phyloP scores from a whole-genome alignment of 2,329 filamentous ascomycete genomes.

The Fusarium agapanthi region DNA sequence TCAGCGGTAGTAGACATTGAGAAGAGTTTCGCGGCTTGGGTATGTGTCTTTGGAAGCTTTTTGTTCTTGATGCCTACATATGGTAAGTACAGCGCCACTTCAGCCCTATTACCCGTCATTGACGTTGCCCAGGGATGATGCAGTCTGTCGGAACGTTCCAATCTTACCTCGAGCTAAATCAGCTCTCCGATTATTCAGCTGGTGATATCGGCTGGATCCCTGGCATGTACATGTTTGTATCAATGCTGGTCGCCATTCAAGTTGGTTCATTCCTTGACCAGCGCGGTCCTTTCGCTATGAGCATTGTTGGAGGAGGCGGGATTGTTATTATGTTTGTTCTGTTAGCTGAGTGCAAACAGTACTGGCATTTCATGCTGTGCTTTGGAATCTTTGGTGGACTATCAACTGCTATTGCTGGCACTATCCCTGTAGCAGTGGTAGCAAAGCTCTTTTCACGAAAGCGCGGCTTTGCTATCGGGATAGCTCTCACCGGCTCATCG shows the following conservation, averaged over 20 bases:
- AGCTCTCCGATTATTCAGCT: conserved; percentile 3
- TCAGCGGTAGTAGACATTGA: neutral
- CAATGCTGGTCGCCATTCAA: conserved; percentile 3
- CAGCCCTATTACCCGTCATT: neutral
- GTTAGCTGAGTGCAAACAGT: neutral
- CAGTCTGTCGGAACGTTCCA: conserved; percentile 13
- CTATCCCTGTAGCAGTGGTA: conserved; percentile 4
- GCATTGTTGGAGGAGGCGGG: neutral
- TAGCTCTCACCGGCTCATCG: neutral
- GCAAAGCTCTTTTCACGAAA: conserved; percentile 6
- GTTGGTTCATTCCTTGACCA: conserved; percentile 8
- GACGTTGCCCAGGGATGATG: conserved; percentile 2
- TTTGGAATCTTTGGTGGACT: conserved; percentile 1
- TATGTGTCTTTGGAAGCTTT: conserved; percentile 4
- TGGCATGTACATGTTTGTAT: conserved; percentile 9
- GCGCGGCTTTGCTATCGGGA: conserved; percentile 1
- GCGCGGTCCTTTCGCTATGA: neutral
- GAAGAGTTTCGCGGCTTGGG: conserved; percentile 1
- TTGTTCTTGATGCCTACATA: conserved; percentile 9
- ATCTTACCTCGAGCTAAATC: conserved; percentile 12
- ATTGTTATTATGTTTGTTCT: conserved; percentile 2
- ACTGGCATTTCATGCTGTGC: conserved; percentile 11
- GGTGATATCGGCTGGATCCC: conserved; percentile 8
- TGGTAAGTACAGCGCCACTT: neutral
- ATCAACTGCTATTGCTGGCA: neutral